Base-by-base conservation (phyloP, 176 grass and related monocot genomes). In the Raddia distichophylla region DNA sequence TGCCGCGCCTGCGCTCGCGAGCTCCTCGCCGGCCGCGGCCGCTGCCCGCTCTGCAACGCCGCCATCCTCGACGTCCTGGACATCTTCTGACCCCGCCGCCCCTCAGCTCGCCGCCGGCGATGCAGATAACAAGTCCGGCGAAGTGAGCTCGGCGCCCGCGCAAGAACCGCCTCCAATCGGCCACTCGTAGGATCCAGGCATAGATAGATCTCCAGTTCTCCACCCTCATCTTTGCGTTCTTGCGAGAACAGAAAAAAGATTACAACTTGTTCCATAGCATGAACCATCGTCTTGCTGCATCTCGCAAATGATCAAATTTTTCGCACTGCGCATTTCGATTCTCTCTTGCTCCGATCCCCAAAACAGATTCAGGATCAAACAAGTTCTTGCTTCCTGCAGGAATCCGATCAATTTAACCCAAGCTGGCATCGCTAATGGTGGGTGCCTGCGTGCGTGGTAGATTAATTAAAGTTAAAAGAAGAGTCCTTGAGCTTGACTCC, bases 1-100 rank as follows among this genome's bases (percentile, higher is more conserved):
- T 93, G 94, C 86, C 91, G 94, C 35, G 53, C 55, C 9, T 93
- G 94, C 86, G 91, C 91, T 5, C 91, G 94, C 69, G 94, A 97
- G 86, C 94, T 97, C 35, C 80, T 90, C 86, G 86, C 86, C 80
- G 90, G 89, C 53, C 91, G 94, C 69, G 91, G 91, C 43, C 91
- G 86, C 46, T 93, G 94, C 81, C 94, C 94, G 18, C 94, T 97
- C 84, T 97, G 94, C 86, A 97, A 97, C 76, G 91, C 88, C 65
- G 87, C 92, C 73, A 93, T 93, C 79, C 73, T 91, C 73, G 94
- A 93, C 61, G 90, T 97, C 84, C 91, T 97, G 59, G 91, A 97
- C 76, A 97, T 97, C 75, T 97, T 97, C 86, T 95, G 78, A 89
- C 66, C 22, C 15, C 0, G 10, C 5, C 45, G 1, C 67, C 10